These are phyloP conservation scores for Backusella morwellensis DNA, from an alignment of 192 early-diverging fungal genomes.

Conservation along the genomic window DNA sequence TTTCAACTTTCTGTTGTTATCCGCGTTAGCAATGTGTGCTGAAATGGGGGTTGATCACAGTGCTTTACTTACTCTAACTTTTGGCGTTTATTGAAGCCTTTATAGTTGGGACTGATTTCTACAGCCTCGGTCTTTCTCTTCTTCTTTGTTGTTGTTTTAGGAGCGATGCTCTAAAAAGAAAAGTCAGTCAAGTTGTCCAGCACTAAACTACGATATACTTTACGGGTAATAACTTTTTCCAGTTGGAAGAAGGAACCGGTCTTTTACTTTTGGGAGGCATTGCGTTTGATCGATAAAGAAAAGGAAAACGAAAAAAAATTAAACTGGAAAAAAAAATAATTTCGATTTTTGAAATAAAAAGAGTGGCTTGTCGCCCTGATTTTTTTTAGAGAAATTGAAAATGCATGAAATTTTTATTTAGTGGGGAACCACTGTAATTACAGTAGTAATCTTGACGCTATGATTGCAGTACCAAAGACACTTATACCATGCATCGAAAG, in stretches of 20 bases:
- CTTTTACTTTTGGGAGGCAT: background rate
- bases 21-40: constrained; percentile 20
- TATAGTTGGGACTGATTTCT: constrained; percentile 15
- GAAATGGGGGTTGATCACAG: background rate
- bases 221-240: constrained; percentile 48
- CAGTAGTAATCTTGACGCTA: too few species aligned
- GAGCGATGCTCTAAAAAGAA: constrained; percentile 20
- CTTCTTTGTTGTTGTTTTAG: constrained; percentile 13
- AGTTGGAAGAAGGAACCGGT: constrained; percentile 46
- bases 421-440: background rate
- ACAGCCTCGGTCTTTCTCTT: constrained; percentile 34
- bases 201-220: background rate
- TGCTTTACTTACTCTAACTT: constrained; percentile 1
- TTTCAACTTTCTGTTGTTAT: constrained; percentile 16
- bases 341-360: background rate
- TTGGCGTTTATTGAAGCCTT: constrained; percentile 3
- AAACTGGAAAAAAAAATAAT: background rate
- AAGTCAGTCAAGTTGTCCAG: background rate
- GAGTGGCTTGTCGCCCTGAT: background rate
- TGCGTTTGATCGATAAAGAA: background rate
- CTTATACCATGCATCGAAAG: too few species aligned
- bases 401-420: background rate
- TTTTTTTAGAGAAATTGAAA: background rate
- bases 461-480: too few species aligned
- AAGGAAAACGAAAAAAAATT: constrained; percentile 9